phyloP scores from a whole-genome alignment of 371 early-diverging fungal species.

The Ecytonucleospora hepatopenaei region DNA sequence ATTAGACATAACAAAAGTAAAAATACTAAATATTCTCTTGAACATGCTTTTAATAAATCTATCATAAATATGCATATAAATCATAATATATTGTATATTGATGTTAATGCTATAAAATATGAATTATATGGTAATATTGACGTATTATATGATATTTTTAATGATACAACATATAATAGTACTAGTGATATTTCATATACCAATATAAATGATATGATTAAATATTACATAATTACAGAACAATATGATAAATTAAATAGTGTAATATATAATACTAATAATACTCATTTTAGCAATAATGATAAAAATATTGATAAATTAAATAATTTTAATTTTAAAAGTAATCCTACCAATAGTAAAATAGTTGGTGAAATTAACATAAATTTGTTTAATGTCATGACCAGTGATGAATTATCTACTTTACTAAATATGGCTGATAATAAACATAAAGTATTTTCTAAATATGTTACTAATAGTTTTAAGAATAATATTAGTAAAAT shows the following conservation, averaged over 20 bases:
- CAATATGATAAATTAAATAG: constrained; percentile 18
- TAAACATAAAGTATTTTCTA: background rate
- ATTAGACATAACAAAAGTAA: too few relatives aligned
- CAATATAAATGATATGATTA: constrained; percentile 18
- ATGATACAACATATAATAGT: constrained; percentile 16
- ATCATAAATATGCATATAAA: constrained; percentile 2
- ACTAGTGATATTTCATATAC: background rate
- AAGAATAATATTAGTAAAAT: constrained; percentile 16
- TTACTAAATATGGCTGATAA: background rate
- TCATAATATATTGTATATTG: constrained; percentile 7
- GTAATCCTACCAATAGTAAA: too few relatives aligned
- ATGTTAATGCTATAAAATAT: constrained; percentile 7
- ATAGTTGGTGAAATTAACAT: too few relatives aligned
- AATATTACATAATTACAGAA: constrained; percentile 33
- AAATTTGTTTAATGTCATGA: too few relatives aligned
- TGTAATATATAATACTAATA: background rate
- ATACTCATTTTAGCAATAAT: background rate
- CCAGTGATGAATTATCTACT: background rate
- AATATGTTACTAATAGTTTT: constrained; percentile 29
- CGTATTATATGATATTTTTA: constrained; percentile 15
- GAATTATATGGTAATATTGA: constrained; percentile 10
- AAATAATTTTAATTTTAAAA: too few relatives aligned
- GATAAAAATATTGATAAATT: background rate
- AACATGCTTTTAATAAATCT: constrained; percentile 26
- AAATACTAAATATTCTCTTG: constrained; percentile 34